Evolutionary conservation across 2,329 filamentous ascomycete genomes (phyloP), one percentile per base, ranked within the genome.

Genomic region (Exophiala aquamarina): DNA sequence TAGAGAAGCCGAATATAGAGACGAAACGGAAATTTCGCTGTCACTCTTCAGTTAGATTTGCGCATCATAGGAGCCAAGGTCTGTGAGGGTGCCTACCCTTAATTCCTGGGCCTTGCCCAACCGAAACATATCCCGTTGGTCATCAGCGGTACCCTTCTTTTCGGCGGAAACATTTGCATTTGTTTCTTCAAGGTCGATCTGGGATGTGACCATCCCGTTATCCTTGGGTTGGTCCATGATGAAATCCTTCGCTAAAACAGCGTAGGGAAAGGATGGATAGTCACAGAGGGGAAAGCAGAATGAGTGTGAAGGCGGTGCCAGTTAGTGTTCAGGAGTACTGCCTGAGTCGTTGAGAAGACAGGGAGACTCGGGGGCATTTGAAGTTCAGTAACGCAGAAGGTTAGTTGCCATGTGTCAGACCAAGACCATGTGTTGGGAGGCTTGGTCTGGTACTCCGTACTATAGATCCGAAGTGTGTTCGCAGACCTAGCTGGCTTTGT

Each of bases 11-110:
- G 23, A 70, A 60, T 18, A 67, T 69, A 2, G 67, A 69, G 39
- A 70, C 54, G 42, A 70, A 61, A 4, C 67, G 62, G 37, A 69
- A 70, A 43, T 69, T 69, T 40, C 68, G 63, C 67, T 70, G 46
- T 10, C 52, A 31, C 5, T 6, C 6, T 6, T 18, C n/a, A 21
- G 21, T 39, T 19, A 20, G 17, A 10, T 26, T 23, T 33, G 13
- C 4, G 18, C 14, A 7, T 26, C 9, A 20, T 5, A 21, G 2
- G 8, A 9, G 13, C n/a, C 11, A 15, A 20, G 9, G 8, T 36
- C 7, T 19, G 7, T 21, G 17, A 15, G 5, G 20, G 44, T 17
- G 43, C 46, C 47, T 29, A 65, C 63, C 20, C 64, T 60, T 42
- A 66, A 48, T 45, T 65, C 61, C 47, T 66, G 64, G 8, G 59